Evolutionary conservation across 2,329 filamentous ascomycete species (phyloP).

Genomic region (Clonostachys byssicola): DNA sequence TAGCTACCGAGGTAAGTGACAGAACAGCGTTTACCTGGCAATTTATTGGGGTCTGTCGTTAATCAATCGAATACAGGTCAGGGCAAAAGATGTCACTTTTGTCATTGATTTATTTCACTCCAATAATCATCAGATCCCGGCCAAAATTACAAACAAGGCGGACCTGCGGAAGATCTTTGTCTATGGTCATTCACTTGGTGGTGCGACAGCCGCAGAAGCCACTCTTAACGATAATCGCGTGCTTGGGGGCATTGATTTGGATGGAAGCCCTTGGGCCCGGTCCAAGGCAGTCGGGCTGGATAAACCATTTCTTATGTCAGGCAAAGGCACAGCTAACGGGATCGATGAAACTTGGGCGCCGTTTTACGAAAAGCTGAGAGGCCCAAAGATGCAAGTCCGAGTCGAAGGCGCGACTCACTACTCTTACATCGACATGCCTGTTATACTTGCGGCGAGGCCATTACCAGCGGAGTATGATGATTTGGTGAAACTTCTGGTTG

Average conservation of each 20-base stretch:
- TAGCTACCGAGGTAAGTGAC: constrained; percentile 1
- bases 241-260: constrained; percentile 25
- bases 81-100: constrained; percentile 23
- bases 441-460: constrained; percentile 5
- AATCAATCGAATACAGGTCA: constrained; percentile 8
- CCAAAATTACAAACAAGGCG: constrained; percentile 10
- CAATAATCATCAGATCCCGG: constrained; percentile 1
- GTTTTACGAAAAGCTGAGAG: constrained; percentile 1
- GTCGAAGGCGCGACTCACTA: constrained; percentile 4
- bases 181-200: constrained; percentile 29
- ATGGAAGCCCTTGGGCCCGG: constrained; percentile 20
- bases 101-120: constrained; percentile 20
- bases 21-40: no score
- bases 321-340: background rate
- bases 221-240: constrained; percentile 20
- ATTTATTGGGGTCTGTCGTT: no score
- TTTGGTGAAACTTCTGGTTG: background rate
- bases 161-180: constrained; percentile 11
- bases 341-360: background rate
- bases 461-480: background rate
- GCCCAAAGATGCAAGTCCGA: constrained; percentile 3
- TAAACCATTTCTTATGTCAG: constrained; percentile 10
- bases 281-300: constrained; percentile 10
- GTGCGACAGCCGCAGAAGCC: constrained; percentile 20
- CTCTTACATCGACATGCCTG: constrained; percentile 5